phyloP scores from a whole-genome alignment of 331 rosid species.

The Quercus lobata region DNA sequence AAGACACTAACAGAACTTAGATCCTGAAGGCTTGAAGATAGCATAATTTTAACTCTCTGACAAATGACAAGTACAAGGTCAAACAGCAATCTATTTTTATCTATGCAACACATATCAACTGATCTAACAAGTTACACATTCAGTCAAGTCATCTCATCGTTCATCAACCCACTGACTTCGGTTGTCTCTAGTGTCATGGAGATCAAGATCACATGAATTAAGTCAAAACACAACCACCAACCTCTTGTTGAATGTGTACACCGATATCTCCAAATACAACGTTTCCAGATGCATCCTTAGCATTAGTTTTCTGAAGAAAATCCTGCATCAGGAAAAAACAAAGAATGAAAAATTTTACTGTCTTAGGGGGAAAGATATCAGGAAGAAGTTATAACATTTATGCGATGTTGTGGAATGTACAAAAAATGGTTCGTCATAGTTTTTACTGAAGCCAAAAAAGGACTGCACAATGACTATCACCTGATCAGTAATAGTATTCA shows the following conservation, averaged over 20 bases:
- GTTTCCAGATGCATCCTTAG: constrained; percentile 95
- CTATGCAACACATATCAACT: neutral
- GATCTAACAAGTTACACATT: neutral
- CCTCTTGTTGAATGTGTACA: constrained; percentile 92
- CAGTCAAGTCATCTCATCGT: neutral
- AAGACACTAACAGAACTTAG: neutral
- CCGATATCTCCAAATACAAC: constrained; percentile 86
- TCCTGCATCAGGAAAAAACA: constrained; percentile 48
- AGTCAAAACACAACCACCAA: constrained; percentile 35
- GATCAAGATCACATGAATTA: neutral
- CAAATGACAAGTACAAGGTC: neutral
- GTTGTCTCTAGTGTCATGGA: neutral
- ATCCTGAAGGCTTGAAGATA: neutral
- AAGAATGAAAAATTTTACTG: neutral
- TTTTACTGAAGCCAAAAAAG: neutral
- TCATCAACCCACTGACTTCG: neutral
- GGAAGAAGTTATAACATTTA: neutral
- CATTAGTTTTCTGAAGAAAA: constrained; percentile 82
- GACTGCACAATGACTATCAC: constrained; percentile 11
- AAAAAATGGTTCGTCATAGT: neutral
- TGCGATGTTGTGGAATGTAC: neutral
- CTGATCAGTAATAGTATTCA: neutral
- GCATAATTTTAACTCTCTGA: neutral
- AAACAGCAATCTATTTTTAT: neutral
- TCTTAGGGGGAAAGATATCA: neutral